Conservation (phyloP, 139 green algal genomes). For the Picochlorum sp. region DNA sequence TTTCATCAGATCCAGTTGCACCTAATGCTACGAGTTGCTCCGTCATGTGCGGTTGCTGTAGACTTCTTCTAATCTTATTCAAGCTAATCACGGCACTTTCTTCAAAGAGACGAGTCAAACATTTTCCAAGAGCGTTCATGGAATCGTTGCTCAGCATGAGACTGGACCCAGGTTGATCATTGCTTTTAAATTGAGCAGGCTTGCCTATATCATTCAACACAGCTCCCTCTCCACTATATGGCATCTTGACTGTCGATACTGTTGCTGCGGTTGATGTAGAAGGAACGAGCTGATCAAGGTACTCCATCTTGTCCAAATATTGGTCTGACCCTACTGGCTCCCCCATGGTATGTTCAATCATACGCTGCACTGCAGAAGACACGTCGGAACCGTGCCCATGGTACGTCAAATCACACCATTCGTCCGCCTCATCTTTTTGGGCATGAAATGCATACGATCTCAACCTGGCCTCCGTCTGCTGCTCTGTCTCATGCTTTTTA, state of each 20-base stretch:
- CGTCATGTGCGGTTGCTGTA: constrained; percentile 2
- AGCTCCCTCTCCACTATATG: background rate
- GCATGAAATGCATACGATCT: constrained; percentile 54
- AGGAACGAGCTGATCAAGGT: constrained; percentile 21
- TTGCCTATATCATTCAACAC: background rate
- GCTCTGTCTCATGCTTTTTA: constrained; percentile 73
- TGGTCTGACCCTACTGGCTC: background rate
- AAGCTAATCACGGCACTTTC: constrained; percentile 9
- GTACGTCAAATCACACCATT: constrained; percentile 26
- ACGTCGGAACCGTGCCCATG: constrained; percentile 3
- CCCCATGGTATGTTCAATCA: background rate
- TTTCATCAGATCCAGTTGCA: constrained; percentile 9
- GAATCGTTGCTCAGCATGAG: background rate
- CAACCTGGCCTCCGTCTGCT: constrained; percentile 59
- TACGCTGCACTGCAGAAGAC: no score
- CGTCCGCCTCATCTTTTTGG: constrained; percentile 37
- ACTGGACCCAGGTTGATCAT: background rate
- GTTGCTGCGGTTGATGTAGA: background rate
- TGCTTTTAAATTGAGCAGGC: background rate
- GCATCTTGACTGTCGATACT: background rate
- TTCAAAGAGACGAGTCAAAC: constrained; percentile 12
- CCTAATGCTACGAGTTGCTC: background rate
- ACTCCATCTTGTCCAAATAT: constrained; percentile 11
- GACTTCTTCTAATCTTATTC: constrained; percentile 15
- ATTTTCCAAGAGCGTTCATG: background rate